These are phyloP conservation scores for Thielaviopsis cerberus DNA, from an alignment of 2,329 filamentous ascomycete species.

Conservation along the genomic window DNA sequence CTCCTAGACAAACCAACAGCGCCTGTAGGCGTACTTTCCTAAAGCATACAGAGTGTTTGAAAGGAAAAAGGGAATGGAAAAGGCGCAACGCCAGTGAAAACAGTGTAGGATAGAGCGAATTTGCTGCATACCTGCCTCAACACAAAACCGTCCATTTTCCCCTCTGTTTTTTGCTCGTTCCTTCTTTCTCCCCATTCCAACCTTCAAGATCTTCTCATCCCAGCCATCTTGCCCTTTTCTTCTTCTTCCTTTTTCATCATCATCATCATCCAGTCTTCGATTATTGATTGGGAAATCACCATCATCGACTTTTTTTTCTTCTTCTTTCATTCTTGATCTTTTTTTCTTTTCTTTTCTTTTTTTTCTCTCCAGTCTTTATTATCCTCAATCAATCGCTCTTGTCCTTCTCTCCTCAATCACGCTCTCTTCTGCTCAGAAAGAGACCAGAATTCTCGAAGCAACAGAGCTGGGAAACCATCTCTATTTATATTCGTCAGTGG, in stretches of 20 bases:
- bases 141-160: slow-evolving; percentile 9
- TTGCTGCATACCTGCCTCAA: background rate
- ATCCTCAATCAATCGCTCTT: background rate
- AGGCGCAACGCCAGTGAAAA: background rate
- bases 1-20: background rate
- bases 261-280: background rate
- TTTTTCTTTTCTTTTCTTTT: slow-evolving; percentile 1
- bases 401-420: background rate
- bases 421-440: background rate
- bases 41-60: background rate
- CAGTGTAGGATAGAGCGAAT: slow-evolving; percentile 1
- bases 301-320: slow-evolving; percentile 3
- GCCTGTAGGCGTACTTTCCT: background rate
- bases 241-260: background rate
- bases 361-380: slow-evolving; percentile 3
- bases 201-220: background rate
- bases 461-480: background rate
- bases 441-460: background rate
- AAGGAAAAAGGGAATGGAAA: background rate
- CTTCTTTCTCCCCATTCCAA: slow-evolving; percentile 5
- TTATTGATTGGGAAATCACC: background rate
- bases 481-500: background rate
- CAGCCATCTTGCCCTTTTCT: slow-evolving; percentile 1
- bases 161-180: slow-evolving; percentile 4
- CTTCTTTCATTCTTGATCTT: background rate